phyloP scores from a whole-genome alignment of 805 yeast species.

The Cyberlindnera euphorbiiphila region DNA sequence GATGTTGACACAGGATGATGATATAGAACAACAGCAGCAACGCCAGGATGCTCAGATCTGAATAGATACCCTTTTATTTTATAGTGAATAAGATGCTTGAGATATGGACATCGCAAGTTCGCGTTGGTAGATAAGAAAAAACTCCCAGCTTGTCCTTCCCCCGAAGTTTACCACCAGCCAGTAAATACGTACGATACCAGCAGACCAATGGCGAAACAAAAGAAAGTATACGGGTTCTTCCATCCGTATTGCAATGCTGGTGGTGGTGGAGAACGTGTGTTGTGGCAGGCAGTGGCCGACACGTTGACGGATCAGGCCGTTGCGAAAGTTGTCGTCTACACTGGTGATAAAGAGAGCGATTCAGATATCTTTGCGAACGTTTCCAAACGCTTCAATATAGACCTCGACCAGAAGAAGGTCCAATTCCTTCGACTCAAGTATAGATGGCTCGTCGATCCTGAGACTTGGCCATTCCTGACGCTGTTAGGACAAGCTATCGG shows the following conservation, averaged over 20 bases:
- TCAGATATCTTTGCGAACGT: slow-evolving; percentile 53
- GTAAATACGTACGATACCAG: no score
- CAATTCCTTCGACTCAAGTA: slow-evolving; percentile 57
- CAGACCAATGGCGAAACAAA: slow-evolving; percentile 1
- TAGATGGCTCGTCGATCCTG: slow-evolving; percentile 61
- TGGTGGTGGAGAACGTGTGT: slow-evolving; percentile 96
- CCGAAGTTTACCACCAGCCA: no score
- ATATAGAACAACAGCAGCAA: background rate
- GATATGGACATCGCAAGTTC: no score
- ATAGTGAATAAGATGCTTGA: no score
- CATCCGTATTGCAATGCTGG: slow-evolving; percentile 96
- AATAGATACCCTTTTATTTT: no score
- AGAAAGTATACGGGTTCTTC: slow-evolving; percentile 70
- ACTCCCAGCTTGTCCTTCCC: no score
- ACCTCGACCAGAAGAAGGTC: slow-evolving; percentile 47
- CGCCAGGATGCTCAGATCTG: no score
- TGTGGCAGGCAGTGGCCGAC: slow-evolving; percentile 87
- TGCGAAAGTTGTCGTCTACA: slow-evolving; percentile 66
- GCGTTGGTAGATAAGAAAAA: background rate
- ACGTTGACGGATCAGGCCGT: slow-evolving; percentile 50
- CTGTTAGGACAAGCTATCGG: slow-evolving; percentile 87
- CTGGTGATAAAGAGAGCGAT: slow-evolving; percentile 54
- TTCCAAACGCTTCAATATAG: slow-evolving; percentile 50
- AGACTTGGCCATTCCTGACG: slow-evolving; percentile 75
- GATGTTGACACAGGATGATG: slow-evolving; percentile 25